Percentiles rank a stretch among this genome's conserved stretches.
Evolutionary conservation across 768 basidiomycete species (phyloP).

Genomic region (Boletus barrowsii): DNA sequence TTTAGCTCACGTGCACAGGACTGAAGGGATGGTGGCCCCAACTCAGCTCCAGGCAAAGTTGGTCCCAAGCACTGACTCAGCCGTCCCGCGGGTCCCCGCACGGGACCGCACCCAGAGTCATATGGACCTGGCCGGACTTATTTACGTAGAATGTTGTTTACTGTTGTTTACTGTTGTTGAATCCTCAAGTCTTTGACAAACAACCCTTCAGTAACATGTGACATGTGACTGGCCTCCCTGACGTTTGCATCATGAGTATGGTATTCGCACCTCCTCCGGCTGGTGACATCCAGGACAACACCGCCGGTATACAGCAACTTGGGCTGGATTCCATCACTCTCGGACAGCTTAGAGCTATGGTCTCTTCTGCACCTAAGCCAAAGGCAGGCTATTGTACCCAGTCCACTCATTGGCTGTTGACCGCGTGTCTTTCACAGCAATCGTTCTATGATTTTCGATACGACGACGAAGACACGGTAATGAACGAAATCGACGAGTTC

Average conservation of each 20-base stretch:
- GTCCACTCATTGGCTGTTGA: slow-evolving; percentile 17
- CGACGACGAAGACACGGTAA: slow-evolving; percentile 93
- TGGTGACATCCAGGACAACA: slow-evolving; percentile 32
- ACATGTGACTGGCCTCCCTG: not conserved
- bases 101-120: too few species aligned
- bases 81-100: not conserved
- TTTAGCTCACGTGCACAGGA: too few species aligned
- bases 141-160: slow-evolving; percentile 8
- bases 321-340: slow-evolving; percentile 74
- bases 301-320: slow-evolving; percentile 34
- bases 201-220: slow-evolving; percentile 1
- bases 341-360: slow-evolving; percentile 76
- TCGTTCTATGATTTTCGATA: slow-evolving; percentile 89
- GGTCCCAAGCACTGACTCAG: not conserved
- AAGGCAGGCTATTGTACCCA: slow-evolving; percentile 48
- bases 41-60: too few species aligned
- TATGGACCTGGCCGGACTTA: not conserved
- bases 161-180: slow-evolving; percentile 23
- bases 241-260: slow-evolving; percentile 26
- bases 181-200: slow-evolving; percentile 26
- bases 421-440: slow-evolving; percentile 50
- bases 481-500: slow-evolving; percentile 97
- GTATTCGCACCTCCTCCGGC: slow-evolving; percentile 31
- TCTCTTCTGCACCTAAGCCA: slow-evolving; percentile 65
- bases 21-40: too few species aligned